Conservation (phyloP, 345 rosid species). For the Dimocarpus longan region DNA sequence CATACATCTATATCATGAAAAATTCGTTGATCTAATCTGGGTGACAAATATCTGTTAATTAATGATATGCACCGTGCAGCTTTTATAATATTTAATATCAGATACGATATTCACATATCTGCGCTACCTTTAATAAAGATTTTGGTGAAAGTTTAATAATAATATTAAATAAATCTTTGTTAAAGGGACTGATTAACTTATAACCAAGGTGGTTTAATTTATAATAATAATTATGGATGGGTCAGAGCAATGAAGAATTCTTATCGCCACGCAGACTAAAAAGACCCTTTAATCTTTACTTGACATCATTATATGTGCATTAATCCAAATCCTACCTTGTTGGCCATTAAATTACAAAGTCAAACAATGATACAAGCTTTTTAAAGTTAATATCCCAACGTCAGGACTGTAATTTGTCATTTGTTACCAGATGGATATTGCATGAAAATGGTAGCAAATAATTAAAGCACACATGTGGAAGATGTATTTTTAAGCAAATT, state of each 20-base stretch:
- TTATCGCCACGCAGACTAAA: not conserved
- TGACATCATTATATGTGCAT: constrained; percentile 19
- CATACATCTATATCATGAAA: no score
- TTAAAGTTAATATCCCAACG: not conserved
- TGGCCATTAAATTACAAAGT: not conserved
- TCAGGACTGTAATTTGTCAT: not conserved
- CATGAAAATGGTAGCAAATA: no score
- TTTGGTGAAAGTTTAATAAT: constrained; percentile 21
- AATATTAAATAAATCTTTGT: constrained; percentile 2
- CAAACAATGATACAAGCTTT: not conserved
- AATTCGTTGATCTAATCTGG: no score
- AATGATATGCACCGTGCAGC: not conserved
- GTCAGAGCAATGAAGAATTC: constrained; percentile 2
- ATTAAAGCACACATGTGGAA: not conserved
- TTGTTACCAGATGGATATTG: no score
- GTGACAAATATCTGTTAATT: not conserved
- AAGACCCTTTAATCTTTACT: constrained; percentile 3
- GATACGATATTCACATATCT: constrained; percentile 13
- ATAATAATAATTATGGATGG: not conserved
- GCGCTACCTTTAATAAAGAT: constrained; percentile 44
- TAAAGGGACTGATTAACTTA: not conserved
- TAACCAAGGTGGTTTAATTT: not conserved
- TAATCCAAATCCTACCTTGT: not conserved
- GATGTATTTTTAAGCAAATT: not conserved
- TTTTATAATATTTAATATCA: not conserved